Base-by-base conservation (phyloP, 768 basidiomycete species). In the Mycena amicta region DNA sequence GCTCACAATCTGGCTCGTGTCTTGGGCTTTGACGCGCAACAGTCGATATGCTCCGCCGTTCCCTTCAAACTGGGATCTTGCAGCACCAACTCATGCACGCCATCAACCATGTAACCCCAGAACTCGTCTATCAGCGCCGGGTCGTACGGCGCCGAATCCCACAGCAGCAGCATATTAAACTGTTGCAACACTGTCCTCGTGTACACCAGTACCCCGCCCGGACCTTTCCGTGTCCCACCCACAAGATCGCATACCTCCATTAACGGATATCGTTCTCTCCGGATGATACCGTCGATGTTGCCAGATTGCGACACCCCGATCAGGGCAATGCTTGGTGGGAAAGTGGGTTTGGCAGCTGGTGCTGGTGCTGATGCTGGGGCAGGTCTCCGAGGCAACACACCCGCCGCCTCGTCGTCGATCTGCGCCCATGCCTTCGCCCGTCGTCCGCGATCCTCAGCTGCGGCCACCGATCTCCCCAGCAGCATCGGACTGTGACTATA, bases 371-470 rank as follows among this genome's bases (percentile, higher is more conserved):
- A 8, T 27, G 31, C 13, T 23, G 26, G 29, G 15, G 43, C 20
- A 4, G 61, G 20, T 15, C 23, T 53, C 13, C 25, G 51, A 13
- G 53, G 58, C 4, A 63, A 30, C 5, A 54, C 47, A 45, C 57
- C 57, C 5, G 72, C 76, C 59, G 68, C 71, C 61, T 74, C 75
- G 65, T 87, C 85, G 57, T 85, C 85, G 55, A 80, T 77, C 57
- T 70, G 74, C 6, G 78, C 85, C 75, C 79, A 86, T 6, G 40
- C 50, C 55, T 55, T 59, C 4, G 62, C 58, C 15, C 59, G 58
- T 49, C 29, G 51, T 8, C 57, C 65, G n/a, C 65, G 65, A 22
- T 33, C 43, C 16, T 43, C 22, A 26, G 52, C 52, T 50, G 61
- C 57, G 18, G 55, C 39, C 23, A 53, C 33, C 22, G 63, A 55